These are phyloP conservation scores for Citrus trifoliata DNA, from an alignment of 345 rosid species.

Conservation along the genomic window DNA sequence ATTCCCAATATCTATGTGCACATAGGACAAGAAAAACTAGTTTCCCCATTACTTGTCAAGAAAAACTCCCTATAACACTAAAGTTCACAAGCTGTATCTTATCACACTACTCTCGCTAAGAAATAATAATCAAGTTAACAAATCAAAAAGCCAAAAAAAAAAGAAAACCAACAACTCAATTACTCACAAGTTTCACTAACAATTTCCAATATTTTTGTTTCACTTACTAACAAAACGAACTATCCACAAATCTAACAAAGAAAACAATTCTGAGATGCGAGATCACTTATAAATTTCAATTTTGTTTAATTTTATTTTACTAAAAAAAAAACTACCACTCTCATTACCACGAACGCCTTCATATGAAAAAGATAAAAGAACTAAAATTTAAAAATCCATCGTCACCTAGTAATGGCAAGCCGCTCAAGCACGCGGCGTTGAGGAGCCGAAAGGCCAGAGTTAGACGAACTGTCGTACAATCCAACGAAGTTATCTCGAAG, in stretches of 20 bases:
- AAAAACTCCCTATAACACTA: too few relatives aligned
- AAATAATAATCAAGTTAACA: too few relatives aligned
- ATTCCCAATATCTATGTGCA: background rate
- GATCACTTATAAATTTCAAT: too few relatives aligned
- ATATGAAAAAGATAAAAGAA: background rate
- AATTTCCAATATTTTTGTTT: background rate
- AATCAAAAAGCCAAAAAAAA: background rate
- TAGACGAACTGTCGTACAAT: constrained; percentile 45
- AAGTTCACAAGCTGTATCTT: too few relatives aligned
- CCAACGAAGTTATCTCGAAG: constrained; percentile 67
- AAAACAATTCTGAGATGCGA: too few relatives aligned
- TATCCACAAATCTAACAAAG: too few relatives aligned
- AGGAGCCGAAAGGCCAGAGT: constrained; percentile 28
- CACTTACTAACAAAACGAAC: background rate
- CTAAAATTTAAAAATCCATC: background rate
- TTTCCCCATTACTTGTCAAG: too few relatives aligned
- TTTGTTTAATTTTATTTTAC: too few relatives aligned
- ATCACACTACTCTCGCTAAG: too few relatives aligned
- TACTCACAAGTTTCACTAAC: background rate
- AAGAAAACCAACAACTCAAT: background rate
- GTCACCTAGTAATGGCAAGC: constrained; percentile 54
- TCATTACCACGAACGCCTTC: too few relatives aligned
- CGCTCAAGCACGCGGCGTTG: constrained; percentile 69
- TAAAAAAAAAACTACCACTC: too few relatives aligned
- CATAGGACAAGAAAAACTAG: too few relatives aligned